Evolutionary conservation across 345 rosid genomes (phyloP), one percentile per base, ranked within the genome.

Genomic region (Odontarrhena argentea): DNA sequence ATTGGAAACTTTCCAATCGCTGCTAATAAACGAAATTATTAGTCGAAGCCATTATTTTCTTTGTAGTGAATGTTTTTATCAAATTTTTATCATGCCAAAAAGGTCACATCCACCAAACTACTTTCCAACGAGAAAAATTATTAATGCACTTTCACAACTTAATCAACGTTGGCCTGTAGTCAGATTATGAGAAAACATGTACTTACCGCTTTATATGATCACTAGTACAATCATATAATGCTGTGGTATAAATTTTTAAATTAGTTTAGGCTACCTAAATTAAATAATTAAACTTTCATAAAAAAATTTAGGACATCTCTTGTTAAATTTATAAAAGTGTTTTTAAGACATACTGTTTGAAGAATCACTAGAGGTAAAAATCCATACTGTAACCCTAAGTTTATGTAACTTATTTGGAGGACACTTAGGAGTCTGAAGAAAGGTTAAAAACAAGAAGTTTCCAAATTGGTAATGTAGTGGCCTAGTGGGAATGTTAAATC

Each of bases 401-500:
- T 5, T 56, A 46, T 25, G 5, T 8, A 18, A 30, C 12, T 59
- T n/a, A 49, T 18, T 38, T 58, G 12, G 44, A 54, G 42, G 9
- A 32, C 52, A 42, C 32, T 13, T 0, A 67, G 46, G 48, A 36
- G 14, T 18, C 2, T 70, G 55, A 61, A 61, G 3, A 28, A 42
- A 52, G 22, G 10, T 53, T 2, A 8, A 8, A 34, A 49, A 64
- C 36, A 51, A 3, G 34, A 52, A 44, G 37, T 66, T 66, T 60
- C 55, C 37, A 47, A 59, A 43, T 8, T 51, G 2, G 71, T 66
- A 28, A 22, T 41, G 8, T 53, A 49, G 49, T 42, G 41, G 59
- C 18, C 60, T 28, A 26, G 60, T 73, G 60, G 28, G 65, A 49
- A 57, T n/a, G 70, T 49, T 64, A 35, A 56, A 71, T 56, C 53